Evolutionary conservation across 2,329 filamentous ascomycete genomes (phyloP), one percentile per base, ranked within the genome.

Genomic region (Sphaerulina vaccinii): DNA sequence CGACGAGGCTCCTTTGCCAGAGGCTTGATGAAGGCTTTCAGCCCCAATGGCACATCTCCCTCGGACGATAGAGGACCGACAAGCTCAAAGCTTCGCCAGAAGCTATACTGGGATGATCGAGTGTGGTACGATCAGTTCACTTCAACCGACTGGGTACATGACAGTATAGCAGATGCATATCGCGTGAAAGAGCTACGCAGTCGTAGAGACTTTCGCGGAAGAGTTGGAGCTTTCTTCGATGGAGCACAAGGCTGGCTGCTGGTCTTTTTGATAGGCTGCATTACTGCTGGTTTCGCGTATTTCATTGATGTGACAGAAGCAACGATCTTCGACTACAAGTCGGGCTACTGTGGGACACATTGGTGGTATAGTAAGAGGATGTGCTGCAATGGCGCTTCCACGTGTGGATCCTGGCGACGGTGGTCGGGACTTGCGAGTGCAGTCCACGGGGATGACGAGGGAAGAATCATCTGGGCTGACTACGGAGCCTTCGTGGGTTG

Each of bases 121-220:
- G 87, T 95, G 8, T 97, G 93, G 93, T 97, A 97, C 72, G 93
- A 99, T 75, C 93, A 99, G 71, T 96, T 96, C 66, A 96, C 90
- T 5, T 95, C 89, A 5, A 96, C 90, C 49, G 92, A 99, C 70
- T 99, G 93, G 93, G 91, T 99, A 1, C 92, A 96, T 68, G 93
- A 99, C 71, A 91, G 87, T 69, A 96, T 99, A 61, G 89, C 90
- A 64, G 93, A 97, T 71, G 90, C 91, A 8, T 89, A 90, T 63
- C 87, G 93, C 21, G 84, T 95, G 43, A 93, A 95, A 69, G 85
- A 85, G 47, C 78, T 99, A 33, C 83, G 90, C 43, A 85, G 81
- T 63, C 80, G 90, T 42, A 95, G 87, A 68, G 93, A 92, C 71
- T 80, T 96, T 55, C 85, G 86, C 67, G 92, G 92, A n/a, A 84